phyloP scores from a whole-genome alignment of 2,329 filamentous ascomycete genomes.

The Juglanconis oblonga region DNA sequence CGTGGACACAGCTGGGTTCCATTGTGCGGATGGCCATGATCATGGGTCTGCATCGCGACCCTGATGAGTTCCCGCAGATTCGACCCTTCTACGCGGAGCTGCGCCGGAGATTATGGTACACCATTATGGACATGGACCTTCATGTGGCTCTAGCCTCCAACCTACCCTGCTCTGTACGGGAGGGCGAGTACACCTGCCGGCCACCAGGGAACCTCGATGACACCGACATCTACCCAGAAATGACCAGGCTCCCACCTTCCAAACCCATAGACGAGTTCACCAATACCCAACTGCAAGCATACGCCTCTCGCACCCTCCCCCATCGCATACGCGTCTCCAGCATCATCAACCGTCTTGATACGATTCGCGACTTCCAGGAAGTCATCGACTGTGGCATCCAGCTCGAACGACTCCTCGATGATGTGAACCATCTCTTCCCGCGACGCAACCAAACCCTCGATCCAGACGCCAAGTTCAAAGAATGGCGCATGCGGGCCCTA shows the following conservation, averaged over 20 bases:
- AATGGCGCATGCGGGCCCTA: constrained; percentile 49
- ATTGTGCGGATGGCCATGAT: constrained; percentile 57
- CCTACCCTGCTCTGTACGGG: constrained; percentile 48
- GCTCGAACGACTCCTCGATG: constrained; percentile 51
- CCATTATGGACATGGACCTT: constrained; percentile 55
- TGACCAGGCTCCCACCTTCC: constrained; percentile 45
- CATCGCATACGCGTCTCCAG: constrained; percentile 48
- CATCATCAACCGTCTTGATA: constrained; percentile 50
- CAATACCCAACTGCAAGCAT: constrained; percentile 52
- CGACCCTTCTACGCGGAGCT: constrained; percentile 51
- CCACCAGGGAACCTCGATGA: constrained; percentile 55
- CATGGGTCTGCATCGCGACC: constrained; percentile 57
- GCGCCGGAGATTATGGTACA: constrained; percentile 54
- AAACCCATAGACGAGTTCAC: constrained; percentile 51
- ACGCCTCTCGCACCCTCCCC: constrained; percentile 48
- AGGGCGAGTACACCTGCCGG: constrained; percentile 51
- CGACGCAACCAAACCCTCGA: constrained; percentile 38
- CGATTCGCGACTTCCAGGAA: constrained; percentile 49
- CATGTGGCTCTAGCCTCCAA: constrained; percentile 52
- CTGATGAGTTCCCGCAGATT: constrained; percentile 50
- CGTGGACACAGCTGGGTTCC: constrained; percentile 54
- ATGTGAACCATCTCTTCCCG: constrained; percentile 52
- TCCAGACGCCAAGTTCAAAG: constrained; percentile 43
- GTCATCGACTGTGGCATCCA: constrained; percentile 52
- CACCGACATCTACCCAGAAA: constrained; percentile 43